Evolutionary conservation across 129 eudicot species (phyloP), one percentile per base, ranked within the genome.

Genomic region (Gnaphalium uliginosum): DNA sequence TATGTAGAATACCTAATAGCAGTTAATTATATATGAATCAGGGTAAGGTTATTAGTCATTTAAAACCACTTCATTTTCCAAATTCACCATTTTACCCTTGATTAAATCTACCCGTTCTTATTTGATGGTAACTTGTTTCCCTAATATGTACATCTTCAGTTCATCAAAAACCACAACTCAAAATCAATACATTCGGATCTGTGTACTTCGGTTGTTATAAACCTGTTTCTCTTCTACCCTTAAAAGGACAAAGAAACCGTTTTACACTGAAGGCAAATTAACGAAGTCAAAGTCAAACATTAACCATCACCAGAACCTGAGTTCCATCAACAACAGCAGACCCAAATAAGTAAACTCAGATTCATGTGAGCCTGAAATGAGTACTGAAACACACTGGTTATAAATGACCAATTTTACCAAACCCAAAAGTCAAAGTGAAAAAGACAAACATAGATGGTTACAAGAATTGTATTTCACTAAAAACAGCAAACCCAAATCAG

Each of bases 401-500:
- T 14, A 48, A 15, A 15, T 19, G 78, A 41, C 69, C 48, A 62
- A 25, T 56, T 72, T 32, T 61, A 56, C 51, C 37, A 70, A 29
- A 61, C 62, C 78, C 41, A 15, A 75, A 75, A 74, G 78, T 74
- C 78, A 41, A n/a, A 59, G 48, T 27, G 39, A 43, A 33, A 75
- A 48, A 30, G 72, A 48, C 65, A 22, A 76, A 76, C 79, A 76
- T 22, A 41, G 18, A 58, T 60, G 24, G 15, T 58, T 73, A 73
- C 77, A 76, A 76, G 50, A 76, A 33, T 30, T 39, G 66, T 32
- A 76, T 76, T 76, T 30, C 57, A 65, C 72, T 15, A 51, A 32
- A n/a, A 56, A 76, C 50, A 65, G 51, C 73, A 76, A 21, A 24
- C 73, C 72, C 56, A 76, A 76, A 66, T 65, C 65, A 48, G 79